phyloP scores from a whole-genome alignment of 805 yeast genomes.

The Candida dajiaensis region DNA sequence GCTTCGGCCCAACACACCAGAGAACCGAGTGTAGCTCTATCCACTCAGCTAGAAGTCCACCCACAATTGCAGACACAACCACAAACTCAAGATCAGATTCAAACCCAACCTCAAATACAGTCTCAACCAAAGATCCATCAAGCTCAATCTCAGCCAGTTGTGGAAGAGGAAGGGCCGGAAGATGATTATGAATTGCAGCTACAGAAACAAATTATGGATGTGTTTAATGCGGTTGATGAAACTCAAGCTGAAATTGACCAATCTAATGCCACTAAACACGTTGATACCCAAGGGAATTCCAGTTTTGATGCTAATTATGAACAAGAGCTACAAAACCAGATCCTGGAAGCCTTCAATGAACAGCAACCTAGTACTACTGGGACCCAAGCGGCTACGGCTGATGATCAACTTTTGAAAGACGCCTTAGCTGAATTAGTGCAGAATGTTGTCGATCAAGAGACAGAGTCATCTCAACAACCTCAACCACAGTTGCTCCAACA shows the following conservation, averaged over 20 bases:
- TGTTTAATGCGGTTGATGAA: slow-evolving; percentile 15
- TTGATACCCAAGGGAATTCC: neutral
- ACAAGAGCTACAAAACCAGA: slow-evolving; percentile 14
- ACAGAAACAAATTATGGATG: slow-evolving; percentile 22
- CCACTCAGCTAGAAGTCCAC: slow-evolving; percentile 1
- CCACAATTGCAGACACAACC: neutral
- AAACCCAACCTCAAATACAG: slow-evolving; percentile 1
- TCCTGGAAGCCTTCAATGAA: slow-evolving; percentile 11
- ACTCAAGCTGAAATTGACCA: slow-evolving; percentile 10
- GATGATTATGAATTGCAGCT: slow-evolving; percentile 17
- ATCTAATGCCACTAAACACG: slow-evolving; percentile 14
- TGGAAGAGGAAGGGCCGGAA: neutral
- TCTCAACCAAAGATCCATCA: neutral
- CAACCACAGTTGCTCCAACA: neutral
- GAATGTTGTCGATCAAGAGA: slow-evolving; percentile 41
- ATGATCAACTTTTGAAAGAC: slow-evolving; percentile 37
- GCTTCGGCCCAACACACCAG: slow-evolving; percentile 1
- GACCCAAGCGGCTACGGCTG: slow-evolving; percentile 1
- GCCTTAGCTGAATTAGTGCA: slow-evolving; percentile 53
- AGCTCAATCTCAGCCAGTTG: neutral
- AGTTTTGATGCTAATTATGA: slow-evolving; percentile 13
- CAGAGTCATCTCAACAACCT: neutral
- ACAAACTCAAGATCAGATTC: neutral
- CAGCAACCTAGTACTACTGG: slow-evolving; percentile 8
- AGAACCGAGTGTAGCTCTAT: neutral